phyloP scores from a whole-genome alignment of 2,329 filamentous ascomycete species.

The Penicillium occitanis region DNA sequence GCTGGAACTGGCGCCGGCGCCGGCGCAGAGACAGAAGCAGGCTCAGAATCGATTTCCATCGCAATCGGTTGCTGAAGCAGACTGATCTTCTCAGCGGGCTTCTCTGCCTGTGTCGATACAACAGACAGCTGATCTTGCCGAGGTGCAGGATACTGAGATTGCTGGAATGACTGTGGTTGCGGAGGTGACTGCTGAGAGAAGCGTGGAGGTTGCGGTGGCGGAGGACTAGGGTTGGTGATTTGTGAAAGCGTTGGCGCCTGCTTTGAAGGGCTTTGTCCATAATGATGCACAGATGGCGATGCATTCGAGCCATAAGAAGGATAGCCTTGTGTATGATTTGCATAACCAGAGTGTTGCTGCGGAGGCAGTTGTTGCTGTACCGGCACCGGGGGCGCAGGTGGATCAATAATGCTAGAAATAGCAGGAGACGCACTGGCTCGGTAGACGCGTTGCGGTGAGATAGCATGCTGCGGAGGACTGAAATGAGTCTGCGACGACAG shows the following conservation, averaged over 20 bases:
- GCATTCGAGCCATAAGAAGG: conserved; percentile 16
- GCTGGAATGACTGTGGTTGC: conserved; percentile 24
- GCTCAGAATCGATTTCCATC: conserved; percentile 38
- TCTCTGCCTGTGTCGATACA: neutral
- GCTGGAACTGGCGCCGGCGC: neutral
- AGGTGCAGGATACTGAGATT: conserved; percentile 24
- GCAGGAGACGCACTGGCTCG: conserved; percentile 87
- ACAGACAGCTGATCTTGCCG: conserved; percentile 8
- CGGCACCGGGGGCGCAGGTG: conserved; percentile 47
- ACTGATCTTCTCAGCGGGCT: conserved; percentile 22
- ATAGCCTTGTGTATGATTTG: conserved; percentile 22
- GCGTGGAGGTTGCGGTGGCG: conserved; percentile 9
- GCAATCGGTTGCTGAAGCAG: conserved; percentile 27
- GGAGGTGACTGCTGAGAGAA: conserved; percentile 23
- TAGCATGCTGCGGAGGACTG: conserved; percentile 46
- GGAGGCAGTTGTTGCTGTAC: conserved; percentile 25
- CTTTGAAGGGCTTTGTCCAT: conserved; percentile 19
- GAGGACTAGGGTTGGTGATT: conserved; percentile 18
- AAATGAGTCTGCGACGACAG: conserved; percentile 34
- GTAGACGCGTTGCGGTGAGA: conserved; percentile 53
- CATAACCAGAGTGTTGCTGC: conserved; percentile 24
- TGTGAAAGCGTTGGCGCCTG: conserved; percentile 23
- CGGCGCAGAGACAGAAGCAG: conserved; percentile 19
- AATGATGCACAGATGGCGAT: conserved; percentile 15
- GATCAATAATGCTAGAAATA: conserved; percentile 86